Percentiles rank a stretch among this genome's conserved stretches.
Conservation (phyloP, 176 grass and related monocot genomes). For the Themeda triandra region DNA sequence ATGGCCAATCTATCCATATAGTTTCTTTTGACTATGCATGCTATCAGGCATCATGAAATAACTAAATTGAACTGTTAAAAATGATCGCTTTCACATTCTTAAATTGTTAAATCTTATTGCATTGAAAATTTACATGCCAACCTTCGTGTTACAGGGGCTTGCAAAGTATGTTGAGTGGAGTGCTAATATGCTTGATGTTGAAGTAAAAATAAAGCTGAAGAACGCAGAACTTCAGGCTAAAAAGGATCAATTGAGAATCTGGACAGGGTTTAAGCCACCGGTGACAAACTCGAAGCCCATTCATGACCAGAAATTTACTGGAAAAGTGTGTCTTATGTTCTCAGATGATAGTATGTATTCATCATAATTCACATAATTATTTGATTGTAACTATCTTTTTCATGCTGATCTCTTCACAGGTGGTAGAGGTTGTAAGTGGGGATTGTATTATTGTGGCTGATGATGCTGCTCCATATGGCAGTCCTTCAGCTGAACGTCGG, state of each 20-base stretch:
- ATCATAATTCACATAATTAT: slow-evolving; percentile 11
- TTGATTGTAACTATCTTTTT: not conserved
- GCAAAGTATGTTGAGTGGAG: slow-evolving; percentile 99
- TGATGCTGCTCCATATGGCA: slow-evolving; percentile 70
- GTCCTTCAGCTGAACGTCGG: slow-evolving; percentile 75
- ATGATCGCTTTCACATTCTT: slow-evolving; percentile 11
- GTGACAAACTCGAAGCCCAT: slow-evolving; percentile 87
- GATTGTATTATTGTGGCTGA: slow-evolving; percentile 95
- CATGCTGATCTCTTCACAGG: slow-evolving; percentile 50
- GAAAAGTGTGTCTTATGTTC: slow-evolving; percentile 51
- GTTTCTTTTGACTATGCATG: not conserved
- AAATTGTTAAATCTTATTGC: not conserved
- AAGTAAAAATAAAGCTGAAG: slow-evolving; percentile 83
- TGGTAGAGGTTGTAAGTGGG: slow-evolving; percentile 95
- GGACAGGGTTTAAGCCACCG: slow-evolving; percentile 81
- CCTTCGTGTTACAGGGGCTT: slow-evolving; percentile 58
- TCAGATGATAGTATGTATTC: not conserved
- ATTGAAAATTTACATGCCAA: slow-evolving; percentile 1
- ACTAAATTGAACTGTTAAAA: slow-evolving; percentile 5
- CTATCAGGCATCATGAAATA: not conserved
- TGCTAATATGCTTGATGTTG: slow-evolving; percentile 95
- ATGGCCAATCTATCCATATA: slow-evolving; percentile 23
- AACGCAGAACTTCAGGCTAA: slow-evolving; percentile 90
- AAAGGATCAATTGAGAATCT: slow-evolving; percentile 83
- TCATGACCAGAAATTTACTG: slow-evolving; percentile 90